These are phyloP conservation scores for Candida argentea DNA, from an alignment of 805 yeast genomes.

Conservation along the genomic window DNA sequence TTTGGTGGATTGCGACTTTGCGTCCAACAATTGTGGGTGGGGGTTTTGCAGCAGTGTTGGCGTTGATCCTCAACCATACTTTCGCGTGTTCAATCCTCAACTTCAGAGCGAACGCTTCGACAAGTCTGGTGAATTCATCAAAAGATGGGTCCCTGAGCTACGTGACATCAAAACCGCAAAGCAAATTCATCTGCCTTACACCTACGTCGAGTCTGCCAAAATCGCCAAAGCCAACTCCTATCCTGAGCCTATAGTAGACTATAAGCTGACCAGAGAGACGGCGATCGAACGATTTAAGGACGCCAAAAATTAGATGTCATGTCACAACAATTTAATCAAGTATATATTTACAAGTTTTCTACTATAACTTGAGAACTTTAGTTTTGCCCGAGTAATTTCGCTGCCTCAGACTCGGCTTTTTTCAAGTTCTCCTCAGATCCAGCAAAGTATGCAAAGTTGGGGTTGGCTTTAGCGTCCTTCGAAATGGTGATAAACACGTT, in stretches of 20 bases:
- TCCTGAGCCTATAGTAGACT: constrained; percentile 36
- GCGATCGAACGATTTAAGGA: constrained; percentile 33
- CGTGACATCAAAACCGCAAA: constrained; percentile 14
- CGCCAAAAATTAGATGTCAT: constrained; percentile 11
- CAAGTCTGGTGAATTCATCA: constrained; percentile 35
- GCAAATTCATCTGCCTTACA: constrained; percentile 27
- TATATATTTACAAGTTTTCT: constrained; percentile 1
- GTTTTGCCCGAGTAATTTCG: constrained; percentile 4
- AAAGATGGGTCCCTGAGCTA: constrained; percentile 42
- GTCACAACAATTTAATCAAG: background rate
- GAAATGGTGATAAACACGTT: constrained; percentile 58
- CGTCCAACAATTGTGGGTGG: constrained; percentile 52
- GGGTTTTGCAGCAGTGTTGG: constrained; percentile 44
- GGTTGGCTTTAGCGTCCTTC: constrained; percentile 39
- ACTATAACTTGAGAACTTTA: background rate
- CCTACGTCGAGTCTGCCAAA: constrained; percentile 6
- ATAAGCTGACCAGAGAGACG: constrained; percentile 28
- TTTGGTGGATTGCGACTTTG: constrained; percentile 42
- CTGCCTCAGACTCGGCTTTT: constrained; percentile 14
- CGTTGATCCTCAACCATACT: constrained; percentile 47
- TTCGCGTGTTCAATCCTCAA: constrained; percentile 44
- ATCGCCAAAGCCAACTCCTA: constrained; percentile 22
- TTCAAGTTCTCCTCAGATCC: constrained; percentile 49
- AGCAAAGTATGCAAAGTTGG: constrained; percentile 46
- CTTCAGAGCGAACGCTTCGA: constrained; percentile 41